Evolutionary conservation across 495 filamentous ascomycete species (phyloP), one percentile per base, ranked within the genome.

Genomic region (Penicillium canescens): DNA sequence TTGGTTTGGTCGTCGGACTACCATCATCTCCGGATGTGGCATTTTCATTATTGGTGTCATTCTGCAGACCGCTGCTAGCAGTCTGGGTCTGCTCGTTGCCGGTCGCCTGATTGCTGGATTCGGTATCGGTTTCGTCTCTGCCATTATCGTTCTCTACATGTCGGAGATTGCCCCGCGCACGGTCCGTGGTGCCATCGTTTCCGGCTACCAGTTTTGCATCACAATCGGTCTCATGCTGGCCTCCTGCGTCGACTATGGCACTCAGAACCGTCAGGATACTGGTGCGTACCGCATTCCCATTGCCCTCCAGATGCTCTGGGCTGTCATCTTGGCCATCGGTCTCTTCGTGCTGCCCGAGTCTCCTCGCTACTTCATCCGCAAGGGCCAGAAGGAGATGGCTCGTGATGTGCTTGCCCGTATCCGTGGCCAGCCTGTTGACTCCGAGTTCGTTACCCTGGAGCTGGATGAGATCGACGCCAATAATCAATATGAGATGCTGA

Each of bases 281-380:
- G 81, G 81, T 38, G 84, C 82, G 4, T 87, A 86, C 72, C 78
- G 83, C 41, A 86, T 88, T 26, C 85, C 85, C 4, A 85, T 86
- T 43, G 79, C 68, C 7, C 57, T 87, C 13, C 85, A 88, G 59
- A 80, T 85, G 49, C 55, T 80, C 12, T 87, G 83, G 82, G 82
- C 83, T 31, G 45, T 83, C 5, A 76, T 87, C 52, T 76, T 88
- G n/a, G 82, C 65, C 31, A 47, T 48, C 34, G 84, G 90, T 36
- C 80, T 93, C 66, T 66, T 85, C 37, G 52, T 90, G 38, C 83
- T 94, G 8, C 90, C 90, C 1, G 90, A 95, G 63, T 84, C 82
- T 3, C 82, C 82, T 50, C 78, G 82, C 66, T 86, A 74, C 62
- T 81, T 64, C 50, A 78, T 85, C 52, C 78, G 77, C 62, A 78